Evolutionary conservation across 73 alveolate genomes (phyloP), one percentile per base, ranked within the genome.

Genomic region (Paraurostyla sp.): DNA sequence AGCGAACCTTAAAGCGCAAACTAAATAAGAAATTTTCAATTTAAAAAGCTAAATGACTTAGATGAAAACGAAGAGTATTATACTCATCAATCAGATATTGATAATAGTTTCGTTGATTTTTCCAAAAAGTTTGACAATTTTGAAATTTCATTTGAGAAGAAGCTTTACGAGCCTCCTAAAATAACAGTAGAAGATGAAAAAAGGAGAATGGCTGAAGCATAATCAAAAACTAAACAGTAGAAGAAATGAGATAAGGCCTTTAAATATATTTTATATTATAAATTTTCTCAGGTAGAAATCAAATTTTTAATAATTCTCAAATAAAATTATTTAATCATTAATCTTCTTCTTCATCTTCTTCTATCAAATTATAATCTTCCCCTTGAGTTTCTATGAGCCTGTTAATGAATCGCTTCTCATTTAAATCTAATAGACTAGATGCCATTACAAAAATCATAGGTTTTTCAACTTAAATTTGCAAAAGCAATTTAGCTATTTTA

Each of bases 391-490:
- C 46, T 0, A 65, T 38, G 25, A 65, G 25, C 9, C 36, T 65
- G 32, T 65, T 65, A 38, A 65, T 65, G 23, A 65, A 65, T 38
- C 41, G 58, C 42, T 65, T 65, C 46, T 65, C 82, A 11, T 65
- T 16, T 15, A 15, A 38, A 65, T 65, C 82, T 36, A 65, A 30
- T 15, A 65, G 32, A 40, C 60, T 65, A 4, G 25, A 38, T 7
- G 82, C 82, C 82, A 65, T 65, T 15, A 65, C 42, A 65, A 65
- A 65, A 3, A 65, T 35, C 82, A 65, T 65, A 65, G 82, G 82
- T 4, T 22, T 15, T 38, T 33, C 9, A 13, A 58, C 2, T 38
- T 65, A 40, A 2, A 65, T 65, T 2, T 38, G 30, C 29, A 65
- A 0, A 2, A 65, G 25, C 7, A 65, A n/a, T 18, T 65, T 40